Base-by-base conservation (phyloP, 345 rosid species). In the Eucalyptus erythrocorys region DNA sequence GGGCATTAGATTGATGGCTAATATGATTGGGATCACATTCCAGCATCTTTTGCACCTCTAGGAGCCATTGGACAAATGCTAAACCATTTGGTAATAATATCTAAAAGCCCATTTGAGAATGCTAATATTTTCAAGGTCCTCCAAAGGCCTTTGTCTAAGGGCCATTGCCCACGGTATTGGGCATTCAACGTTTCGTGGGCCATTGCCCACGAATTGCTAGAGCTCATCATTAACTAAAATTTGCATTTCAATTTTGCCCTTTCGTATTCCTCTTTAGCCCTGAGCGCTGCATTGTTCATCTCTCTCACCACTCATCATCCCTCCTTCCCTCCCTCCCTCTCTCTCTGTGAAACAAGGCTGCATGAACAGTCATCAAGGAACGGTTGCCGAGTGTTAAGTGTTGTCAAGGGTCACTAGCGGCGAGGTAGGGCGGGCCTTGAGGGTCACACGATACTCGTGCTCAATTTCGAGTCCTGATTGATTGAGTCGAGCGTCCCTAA, bases 371-470 rank as follows among this genome's bases (percentile, higher is more conserved):
- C 61, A 9, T 59, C 34, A 5, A 59, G 68, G 32, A 34, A 59
- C 68, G n/a, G 15, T 27, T 30, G 13, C 4, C 32, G 32, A 59
- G 34, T 8, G 61, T 55, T 55, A 0, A 55, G 30, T 24, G 30
- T 55, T 2, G 27, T 55, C 30, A 22, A 55, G 30, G 61, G 30
- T 24, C 61, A 55, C 30, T 9, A 5, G 6, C 6, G 0, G 30
- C 1, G 13, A 55, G 68, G 7, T 59, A 1, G 32, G 68, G 57
- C 10, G 26, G 57, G 57, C 21, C 57, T 51, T 4, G 6, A 27
- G 68, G 68, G 68, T 59, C 32, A 11, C 68, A 19, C 13, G 1
- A 13, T 9, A 6, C 68, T 13, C 4, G 0, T 61, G 34, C 17
- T 61, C 17, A 30, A 3, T 61, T 61, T 61, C 10, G 34, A 61